Base-by-base conservation (phyloP, 2,329 filamentous ascomycete species). In the Aspergillus sp. region DNA sequence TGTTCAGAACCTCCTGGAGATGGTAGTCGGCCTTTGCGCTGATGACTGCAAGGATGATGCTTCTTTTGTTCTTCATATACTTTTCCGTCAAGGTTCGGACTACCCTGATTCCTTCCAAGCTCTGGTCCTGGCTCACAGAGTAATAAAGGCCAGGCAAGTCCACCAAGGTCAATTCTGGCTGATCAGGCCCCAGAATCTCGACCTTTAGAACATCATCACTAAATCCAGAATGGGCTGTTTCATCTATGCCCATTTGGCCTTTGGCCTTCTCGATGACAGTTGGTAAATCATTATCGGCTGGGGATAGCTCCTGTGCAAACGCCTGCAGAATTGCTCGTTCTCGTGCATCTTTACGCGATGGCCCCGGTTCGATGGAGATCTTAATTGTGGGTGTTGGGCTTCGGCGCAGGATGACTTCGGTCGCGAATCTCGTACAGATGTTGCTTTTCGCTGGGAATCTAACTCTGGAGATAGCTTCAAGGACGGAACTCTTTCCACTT, bases 391-490 rank as follows among this genome's bases (percentile, higher is more conserved):
- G 65, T 5, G 74, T 61, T 0, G 66, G 28, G 1, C 73, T 74
- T 3, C 79, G 78, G 2, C 82, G 79, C 9, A 89, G 75, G 17
- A 85, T 79, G 4, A 89, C 72, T 66, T 89, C 85, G 0, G 85
- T 89, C 0, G 86, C 82, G 61, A 88, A 89, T 0, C 84, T 78
- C 0, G 87, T 89, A 67, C 85, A 88, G 0, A 85, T 59, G 23
- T 76, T 81, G 13, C 82, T 81, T 5, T 86, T 83, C 10, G 81
- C 75, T 0, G 85, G 84, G 50, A 89, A 89, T 0, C 80, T 80
- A 1, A 90, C 82, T 9, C 83, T 80, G 0, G 86, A 85, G 50
- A 90, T 85, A 0, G 87, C 87, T 63, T 89, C 84, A 0, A 89
- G 79, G 0, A 89, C 85, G 0, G 85, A 88, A n/a, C 82, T 86